These are phyloP conservation scores for Hydnomerulius pinastri DNA, from an alignment of 768 basidiomycete genomes.

Conservation along the genomic window DNA sequence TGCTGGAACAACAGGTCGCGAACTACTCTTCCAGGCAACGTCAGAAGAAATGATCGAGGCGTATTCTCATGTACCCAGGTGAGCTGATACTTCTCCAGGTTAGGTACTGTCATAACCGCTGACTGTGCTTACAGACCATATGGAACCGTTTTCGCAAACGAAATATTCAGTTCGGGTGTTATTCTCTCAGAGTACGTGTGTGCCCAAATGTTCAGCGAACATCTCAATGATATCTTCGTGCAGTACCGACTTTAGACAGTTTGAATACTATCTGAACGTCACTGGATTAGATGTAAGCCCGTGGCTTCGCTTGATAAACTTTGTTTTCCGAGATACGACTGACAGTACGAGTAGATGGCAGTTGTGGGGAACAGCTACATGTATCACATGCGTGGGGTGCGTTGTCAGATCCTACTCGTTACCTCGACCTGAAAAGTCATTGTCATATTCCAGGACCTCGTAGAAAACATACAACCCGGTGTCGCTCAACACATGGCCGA, in stretches of 20 bases:
- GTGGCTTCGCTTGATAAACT: not conserved
- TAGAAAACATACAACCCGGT: conserved; percentile 83
- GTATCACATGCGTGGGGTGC: conserved; percentile 88
- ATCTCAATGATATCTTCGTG: conserved; percentile 1
- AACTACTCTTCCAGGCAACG: conserved; percentile 94
- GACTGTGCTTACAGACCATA: conserved; percentile 56
- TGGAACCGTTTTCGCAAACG: conserved; percentile 87
- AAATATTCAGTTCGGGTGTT: conserved; percentile 90
- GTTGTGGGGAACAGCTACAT: conserved; percentile 90
- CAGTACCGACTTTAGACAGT: conserved; percentile 95
- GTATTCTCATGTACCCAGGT: conserved; percentile 83
- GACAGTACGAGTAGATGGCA: conserved; percentile 64
- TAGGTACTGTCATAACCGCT: not conserved
- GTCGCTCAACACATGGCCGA: conserved; percentile 91
- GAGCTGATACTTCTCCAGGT: conserved; percentile 4
- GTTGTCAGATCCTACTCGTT: conserved; percentile 7
- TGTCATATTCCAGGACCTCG: conserved; percentile 52
- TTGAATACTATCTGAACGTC: conserved; percentile 85
- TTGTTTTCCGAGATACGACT: not conserved
- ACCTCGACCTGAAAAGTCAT: not conserved
- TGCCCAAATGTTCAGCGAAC: not conserved
- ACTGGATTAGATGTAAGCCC: conserved; percentile 83
- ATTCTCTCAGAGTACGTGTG: conserved; percentile 79
- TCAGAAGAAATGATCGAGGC: conserved; percentile 94
- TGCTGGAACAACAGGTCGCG: conserved; percentile 84